These are phyloP conservation scores for Metschnikowia cubensis DNA, from an alignment of 805 yeast species.

Conservation along the genomic window DNA sequence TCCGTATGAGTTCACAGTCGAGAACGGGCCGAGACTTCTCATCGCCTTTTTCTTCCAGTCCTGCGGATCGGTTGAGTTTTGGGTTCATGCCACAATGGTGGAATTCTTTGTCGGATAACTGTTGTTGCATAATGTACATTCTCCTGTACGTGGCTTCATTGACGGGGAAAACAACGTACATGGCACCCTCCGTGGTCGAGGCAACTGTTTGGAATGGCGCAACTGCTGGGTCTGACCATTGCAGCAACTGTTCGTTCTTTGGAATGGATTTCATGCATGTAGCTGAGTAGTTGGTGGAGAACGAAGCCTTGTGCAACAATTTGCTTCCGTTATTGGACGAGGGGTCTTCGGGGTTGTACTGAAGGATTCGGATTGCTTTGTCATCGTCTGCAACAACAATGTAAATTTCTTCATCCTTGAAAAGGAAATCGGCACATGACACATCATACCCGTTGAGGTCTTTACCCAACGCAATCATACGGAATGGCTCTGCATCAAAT, in stretches of 20 bases:
- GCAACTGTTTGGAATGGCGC: slow-evolving; percentile 62
- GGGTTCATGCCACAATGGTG: slow-evolving; percentile 83
- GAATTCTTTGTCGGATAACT: slow-evolving; percentile 69
- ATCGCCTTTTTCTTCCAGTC: slow-evolving; percentile 32
- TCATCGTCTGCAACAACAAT: slow-evolving; percentile 67
- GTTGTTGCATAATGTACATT: slow-evolving; percentile 82
- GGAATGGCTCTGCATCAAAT: slow-evolving; percentile 91
- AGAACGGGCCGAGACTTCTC: slow-evolving; percentile 56
- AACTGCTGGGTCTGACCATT: slow-evolving; percentile 23
- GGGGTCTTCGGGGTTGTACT: slow-evolving; percentile 91
- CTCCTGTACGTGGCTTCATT: slow-evolving; percentile 74
- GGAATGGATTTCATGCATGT: slow-evolving; percentile 50
- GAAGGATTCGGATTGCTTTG: slow-evolving; percentile 63
- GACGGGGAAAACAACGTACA: slow-evolving; percentile 70
- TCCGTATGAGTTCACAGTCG: slow-evolving; percentile 55
- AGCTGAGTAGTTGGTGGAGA: slow-evolving; percentile 61
- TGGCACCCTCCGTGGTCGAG: slow-evolving; percentile 73
- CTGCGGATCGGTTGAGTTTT: slow-evolving; percentile 53
- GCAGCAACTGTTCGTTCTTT: slow-evolving; percentile 31
- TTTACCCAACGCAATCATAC: slow-evolving; percentile 75
- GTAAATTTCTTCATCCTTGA: slow-evolving; percentile 63
- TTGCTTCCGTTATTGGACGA: slow-evolving; percentile 75
- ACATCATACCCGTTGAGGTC: slow-evolving; percentile 64
- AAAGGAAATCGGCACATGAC: slow-evolving; percentile 69
- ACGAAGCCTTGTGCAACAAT: slow-evolving; percentile 64